Conservation (phyloP, 2,329 filamentous ascomycete species). For the Periglandula ipomoeae region DNA sequence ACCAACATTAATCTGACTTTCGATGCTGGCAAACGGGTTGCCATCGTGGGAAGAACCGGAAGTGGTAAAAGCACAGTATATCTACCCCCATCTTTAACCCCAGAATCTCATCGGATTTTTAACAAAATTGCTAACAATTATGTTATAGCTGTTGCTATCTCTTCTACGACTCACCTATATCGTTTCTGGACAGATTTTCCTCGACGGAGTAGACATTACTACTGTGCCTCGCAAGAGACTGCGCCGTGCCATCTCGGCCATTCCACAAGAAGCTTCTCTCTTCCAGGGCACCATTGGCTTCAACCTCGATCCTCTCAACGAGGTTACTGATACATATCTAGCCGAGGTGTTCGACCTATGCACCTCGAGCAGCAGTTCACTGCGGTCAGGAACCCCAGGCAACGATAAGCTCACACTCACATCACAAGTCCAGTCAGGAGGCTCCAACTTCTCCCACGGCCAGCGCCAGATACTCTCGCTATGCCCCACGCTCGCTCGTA, state of each 20-base stretch:
- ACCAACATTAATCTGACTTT: conserved; percentile 32
- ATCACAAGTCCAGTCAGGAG: conserved; percentile 32
- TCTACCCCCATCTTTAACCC: not conserved
- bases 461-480: conserved; percentile 41
- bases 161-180: conserved; percentile 35
- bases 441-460: conserved; percentile 37
- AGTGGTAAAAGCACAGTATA: conserved; percentile 66
- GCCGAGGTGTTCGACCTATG: conserved; percentile 46
- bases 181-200: conserved; percentile 31
- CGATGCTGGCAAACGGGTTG: conserved; percentile 57
- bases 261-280: conserved; percentile 41
- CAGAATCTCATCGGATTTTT: not conserved
- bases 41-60: conserved; percentile 63
- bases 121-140: not conserved
- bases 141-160: conserved; percentile 29
- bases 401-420: conserved; percentile 24
- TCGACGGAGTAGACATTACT: conserved; percentile 36
- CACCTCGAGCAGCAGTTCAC: not conserved
- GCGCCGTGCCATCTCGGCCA: conserved; percentile 36
- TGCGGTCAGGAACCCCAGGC: not conserved
- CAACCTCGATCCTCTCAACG: conserved; percentile 49
- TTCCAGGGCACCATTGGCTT: conserved; percentile 33
- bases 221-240: conserved; percentile 32
- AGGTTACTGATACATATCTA: conserved; percentile 36
- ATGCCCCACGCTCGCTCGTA: conserved; percentile 35